A percentile compares a stretch with the other conserved stretches of the same genome.
Conservation (phyloP, 495 filamentous ascomycete species). For the Letharia columbiana region DNA sequence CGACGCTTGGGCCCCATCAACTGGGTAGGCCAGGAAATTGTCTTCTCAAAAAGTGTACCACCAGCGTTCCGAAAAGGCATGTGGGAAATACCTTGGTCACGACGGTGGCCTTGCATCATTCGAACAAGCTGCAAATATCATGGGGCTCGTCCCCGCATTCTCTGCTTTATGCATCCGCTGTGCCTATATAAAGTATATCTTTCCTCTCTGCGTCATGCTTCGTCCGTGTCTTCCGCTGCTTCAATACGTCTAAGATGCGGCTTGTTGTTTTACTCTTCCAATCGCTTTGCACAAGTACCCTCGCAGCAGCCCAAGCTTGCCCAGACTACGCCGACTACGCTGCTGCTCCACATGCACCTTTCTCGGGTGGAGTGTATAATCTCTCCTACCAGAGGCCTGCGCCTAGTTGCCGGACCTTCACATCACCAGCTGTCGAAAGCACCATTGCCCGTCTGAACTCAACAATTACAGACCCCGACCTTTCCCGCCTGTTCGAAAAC, state of each 20-base stretch:
- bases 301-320: constrained; percentile 21
- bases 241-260: neutral
- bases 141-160: neutral
- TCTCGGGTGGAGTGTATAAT: constrained; percentile 33
- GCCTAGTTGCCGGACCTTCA: constrained; percentile 51
- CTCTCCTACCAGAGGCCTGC: constrained; percentile 50
- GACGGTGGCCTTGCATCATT: neutral
- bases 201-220: neutral
- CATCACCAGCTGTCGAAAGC: constrained; percentile 42
- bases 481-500: constrained; percentile 55
- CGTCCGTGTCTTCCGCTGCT: neutral
- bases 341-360: constrained; percentile 27
- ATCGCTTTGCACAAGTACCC: neutral
- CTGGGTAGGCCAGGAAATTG: neutral
- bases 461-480: constrained; percentile 52
- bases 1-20: neutral
- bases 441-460: constrained; percentile 39
- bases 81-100: no score
- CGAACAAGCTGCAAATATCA: neutral
- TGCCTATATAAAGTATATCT: neutral
- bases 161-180: neutral
- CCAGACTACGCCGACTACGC: constrained; percentile 34
- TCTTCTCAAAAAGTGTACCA: neutral
- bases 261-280: neutral
- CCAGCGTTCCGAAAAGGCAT: no score